Evolutionary conservation across 345 rosid species (phyloP).

Genomic region (Arabis hirsuta): DNA sequence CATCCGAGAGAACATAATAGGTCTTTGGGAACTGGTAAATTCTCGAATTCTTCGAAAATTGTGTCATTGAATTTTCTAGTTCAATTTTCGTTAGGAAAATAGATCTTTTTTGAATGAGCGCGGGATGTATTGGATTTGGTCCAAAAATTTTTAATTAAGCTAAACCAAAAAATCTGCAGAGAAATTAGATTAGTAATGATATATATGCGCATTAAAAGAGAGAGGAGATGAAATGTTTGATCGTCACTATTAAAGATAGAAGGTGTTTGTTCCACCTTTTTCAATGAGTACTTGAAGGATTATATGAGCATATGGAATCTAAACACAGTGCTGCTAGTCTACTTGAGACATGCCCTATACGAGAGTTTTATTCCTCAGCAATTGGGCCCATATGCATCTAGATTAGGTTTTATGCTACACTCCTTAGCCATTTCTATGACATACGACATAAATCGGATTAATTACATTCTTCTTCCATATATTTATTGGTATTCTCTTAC

Average conservation of each 20-base stretch:
- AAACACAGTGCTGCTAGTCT: conserved; percentile 40
- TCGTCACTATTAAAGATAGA: conserved; percentile 44
- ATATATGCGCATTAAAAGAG: conserved; percentile 35
- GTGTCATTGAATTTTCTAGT: too few relatives aligned
- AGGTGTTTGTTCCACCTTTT: conserved; percentile 40
- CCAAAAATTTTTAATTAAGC: too few relatives aligned
- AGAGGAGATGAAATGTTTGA: conserved; percentile 24
- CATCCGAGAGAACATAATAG: too few relatives aligned
- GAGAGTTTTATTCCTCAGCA: conserved; percentile 22
- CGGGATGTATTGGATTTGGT: too few relatives aligned
- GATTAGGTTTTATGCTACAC: conserved; percentile 35
- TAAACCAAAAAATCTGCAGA: not conserved
- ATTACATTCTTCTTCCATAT: conserved; percentile 24
- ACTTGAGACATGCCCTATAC: conserved; percentile 27
- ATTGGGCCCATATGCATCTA: conserved; percentile 32
- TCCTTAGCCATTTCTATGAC: conserved; percentile 41
- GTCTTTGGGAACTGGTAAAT: too few relatives aligned
- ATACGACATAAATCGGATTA: not conserved
- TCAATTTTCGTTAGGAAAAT: too few relatives aligned
- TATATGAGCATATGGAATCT: conserved; percentile 44
- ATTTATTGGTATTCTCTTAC: conserved; percentile 29
- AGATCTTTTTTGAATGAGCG: too few relatives aligned
- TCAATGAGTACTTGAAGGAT: conserved; percentile 40
- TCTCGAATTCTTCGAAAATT: too few relatives aligned
- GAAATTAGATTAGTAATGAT: conserved; percentile 1